Evolutionary conservation across 306 rosid species (phyloP), one percentile per base, ranked within the genome.

Genomic region (Alnus rubra): DNA sequence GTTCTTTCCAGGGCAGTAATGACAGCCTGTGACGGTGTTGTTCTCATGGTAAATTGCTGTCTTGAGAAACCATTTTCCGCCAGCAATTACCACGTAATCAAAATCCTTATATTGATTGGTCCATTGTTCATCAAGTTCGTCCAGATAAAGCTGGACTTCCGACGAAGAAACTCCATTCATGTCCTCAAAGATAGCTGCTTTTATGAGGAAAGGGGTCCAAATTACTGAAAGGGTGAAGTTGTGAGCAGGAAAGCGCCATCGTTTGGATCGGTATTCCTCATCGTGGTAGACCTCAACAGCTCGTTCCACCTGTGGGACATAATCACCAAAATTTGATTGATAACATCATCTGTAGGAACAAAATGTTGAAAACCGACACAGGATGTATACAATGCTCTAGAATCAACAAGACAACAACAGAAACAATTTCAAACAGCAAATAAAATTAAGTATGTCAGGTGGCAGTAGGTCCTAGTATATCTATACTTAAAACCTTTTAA

Each of bases 21-120:
- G 93, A 83, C 98, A 92, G 52, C 97, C 96, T 0, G 71, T 56
- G 68, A 88, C 58, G 0, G 77, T 83, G 87, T 33, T 8, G 59
- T 88, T 89, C 81, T 94, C 93, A 3, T 92, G 86, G 93, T 83
- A 94, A 62, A 92, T 80, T 11, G 96, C 86, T 5, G 94, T 83
- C 80, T 94, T 92, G 42, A 89, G 88, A 78, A 89, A 94, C 98
- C 98, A 94, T 86, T 92, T 88, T 4, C 98, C 97, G 0, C 96
- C 92, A 0, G 86, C 88, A 4, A 94, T 82, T 8, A 89, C 86
- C 0, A 74, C 86, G 35, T 88, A 86, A 44, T 94, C 90, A 7
- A 87, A 82, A 72, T 77, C 74, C 7, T 55, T 71, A 8, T 86
- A 92, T 28, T 78, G 89, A 42, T 78, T 9, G 0, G 89, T 89